Conservation (phyloP, 2,329 filamentous ascomycete species). For the Claviceps quebecensis region DNA sequence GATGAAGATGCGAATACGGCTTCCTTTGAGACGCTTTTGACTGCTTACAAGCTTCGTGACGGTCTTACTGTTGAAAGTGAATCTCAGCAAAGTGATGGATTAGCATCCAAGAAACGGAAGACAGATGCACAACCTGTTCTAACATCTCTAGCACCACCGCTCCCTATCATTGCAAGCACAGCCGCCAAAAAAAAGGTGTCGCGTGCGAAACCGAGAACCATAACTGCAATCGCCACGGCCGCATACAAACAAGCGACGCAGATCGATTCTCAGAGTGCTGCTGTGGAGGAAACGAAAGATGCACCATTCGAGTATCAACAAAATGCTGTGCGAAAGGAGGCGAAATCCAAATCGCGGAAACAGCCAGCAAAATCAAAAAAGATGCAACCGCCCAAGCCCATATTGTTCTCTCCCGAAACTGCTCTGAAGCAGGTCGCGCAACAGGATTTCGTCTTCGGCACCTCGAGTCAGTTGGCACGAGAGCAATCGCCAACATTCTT, state of each 20-base stretch:
- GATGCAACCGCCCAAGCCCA: slow-evolving; percentile 25
- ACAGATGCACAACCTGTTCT: slow-evolving; percentile 2
- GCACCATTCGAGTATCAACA: slow-evolving; percentile 7
- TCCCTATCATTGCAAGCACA: slow-evolving; percentile 11
- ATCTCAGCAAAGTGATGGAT: neutral
- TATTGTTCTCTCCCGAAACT: slow-evolving; percentile 53
- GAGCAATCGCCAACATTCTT: slow-evolving; percentile 58
- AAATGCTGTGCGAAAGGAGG: slow-evolving; percentile 11
- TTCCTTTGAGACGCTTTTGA: slow-evolving; percentile 30
- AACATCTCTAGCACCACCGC: neutral
- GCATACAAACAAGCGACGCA: slow-evolving; percentile 37
- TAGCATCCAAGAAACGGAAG: neutral
- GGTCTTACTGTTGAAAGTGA: slow-evolving; percentile 1
- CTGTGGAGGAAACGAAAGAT: neutral
- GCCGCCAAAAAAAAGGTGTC: slow-evolving; percentile 35
- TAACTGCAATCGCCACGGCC: slow-evolving; percentile 65
- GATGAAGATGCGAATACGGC: slow-evolving; percentile 9
- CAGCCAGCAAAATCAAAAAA: slow-evolving; percentile 17
- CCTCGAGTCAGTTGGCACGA: slow-evolving; percentile 65
- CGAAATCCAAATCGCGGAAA: slow-evolving; percentile 20
- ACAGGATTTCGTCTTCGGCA: slow-evolving; percentile 74
- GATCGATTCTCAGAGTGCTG: slow-evolving; percentile 13
- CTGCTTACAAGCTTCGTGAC: slow-evolving; percentile 25
- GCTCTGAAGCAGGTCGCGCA: slow-evolving; percentile 50
- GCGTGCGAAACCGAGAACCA: slow-evolving; percentile 60